Evolutionary conservation across 805 yeast species (phyloP).

Genomic region (Tetrapisispora namnaoensis): DNA sequence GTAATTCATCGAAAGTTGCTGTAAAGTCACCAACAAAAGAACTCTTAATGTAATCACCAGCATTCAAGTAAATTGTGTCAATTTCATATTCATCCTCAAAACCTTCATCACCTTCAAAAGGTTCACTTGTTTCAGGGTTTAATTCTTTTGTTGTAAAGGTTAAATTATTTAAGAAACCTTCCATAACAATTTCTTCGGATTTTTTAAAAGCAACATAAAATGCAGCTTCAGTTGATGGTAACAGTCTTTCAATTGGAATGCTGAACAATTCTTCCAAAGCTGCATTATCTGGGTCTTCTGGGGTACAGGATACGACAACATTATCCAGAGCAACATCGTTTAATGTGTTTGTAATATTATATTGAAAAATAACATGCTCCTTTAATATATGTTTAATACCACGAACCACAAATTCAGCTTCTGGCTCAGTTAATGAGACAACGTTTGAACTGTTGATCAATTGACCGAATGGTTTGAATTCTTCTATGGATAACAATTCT

Average conservation of each 20-base stretch:
- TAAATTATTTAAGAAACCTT: conserved; percentile 54
- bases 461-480: conserved; percentile 62
- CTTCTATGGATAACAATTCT: conserved; percentile 61
- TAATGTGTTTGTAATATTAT: conserved; percentile 74
- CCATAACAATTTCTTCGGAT: conserved; percentile 36
- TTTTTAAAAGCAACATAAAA: conserved; percentile 69
- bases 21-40: conserved; percentile 70
- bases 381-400: conserved; percentile 78
- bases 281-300: conserved; percentile 42
- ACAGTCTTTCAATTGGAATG: conserved; percentile 61
- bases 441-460: conserved; percentile 60
- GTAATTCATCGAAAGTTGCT: conserved; percentile 62
- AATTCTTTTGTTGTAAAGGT: conserved; percentile 72
- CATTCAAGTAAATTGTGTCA: conserved; percentile 57
- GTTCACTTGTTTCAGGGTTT: conserved; percentile 58
- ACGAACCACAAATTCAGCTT: conserved; percentile 84
- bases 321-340: conserved; percentile 67
- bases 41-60: conserved; percentile 79
- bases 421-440: conserved; percentile 74
- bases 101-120: conserved; percentile 67
- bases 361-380: conserved; percentile 67
- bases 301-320: conserved; percentile 59
- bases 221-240: conserved; percentile 62
- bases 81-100: conserved; percentile 89
- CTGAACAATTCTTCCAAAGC: conserved; percentile 56